These are phyloP conservation scores for Rhodotorula sp. DNA, from an alignment of 1,284 basidiomycete species.

Conservation along the genomic window DNA sequence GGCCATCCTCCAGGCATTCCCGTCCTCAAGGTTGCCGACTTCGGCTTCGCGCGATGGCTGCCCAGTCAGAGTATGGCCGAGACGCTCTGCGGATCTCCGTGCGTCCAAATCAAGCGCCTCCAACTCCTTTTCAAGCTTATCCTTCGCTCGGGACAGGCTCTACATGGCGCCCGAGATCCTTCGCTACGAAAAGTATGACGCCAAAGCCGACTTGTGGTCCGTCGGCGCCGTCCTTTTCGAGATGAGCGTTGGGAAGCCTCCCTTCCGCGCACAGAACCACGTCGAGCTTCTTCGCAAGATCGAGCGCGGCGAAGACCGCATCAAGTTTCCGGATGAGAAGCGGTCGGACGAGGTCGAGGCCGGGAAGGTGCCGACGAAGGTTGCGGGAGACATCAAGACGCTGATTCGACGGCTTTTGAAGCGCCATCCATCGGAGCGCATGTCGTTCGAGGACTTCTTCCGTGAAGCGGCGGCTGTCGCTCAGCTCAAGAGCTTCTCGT, in stretches of 20 bases:
- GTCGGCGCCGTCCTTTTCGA: conserved; percentile 96
- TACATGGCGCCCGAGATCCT: conserved; percentile 99
- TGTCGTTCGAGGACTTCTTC: conserved; percentile 92
- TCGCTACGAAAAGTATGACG: conserved; percentile 95
- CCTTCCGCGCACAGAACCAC: conserved; percentile 93
- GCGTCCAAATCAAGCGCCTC: conserved; percentile 49
- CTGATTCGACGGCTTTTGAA: conserved; percentile 81
- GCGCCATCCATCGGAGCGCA: conserved; percentile 77
- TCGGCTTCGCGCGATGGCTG: conserved; percentile 91
- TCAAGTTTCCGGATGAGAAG: conserved; percentile 87
- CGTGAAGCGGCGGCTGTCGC: conserved; percentile 53
- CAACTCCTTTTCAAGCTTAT: background rate
- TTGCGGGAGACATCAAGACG: conserved; percentile 81
- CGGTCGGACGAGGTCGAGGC: conserved; percentile 26
- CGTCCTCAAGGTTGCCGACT: conserved; percentile 94
- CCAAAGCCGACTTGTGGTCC: conserved; percentile 96
- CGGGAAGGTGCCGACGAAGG: conserved; percentile 47
- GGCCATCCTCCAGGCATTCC: conserved; percentile 90
- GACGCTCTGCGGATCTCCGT: conserved; percentile 96
- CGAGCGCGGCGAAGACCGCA: conserved; percentile 68
- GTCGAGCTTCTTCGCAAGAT: conserved; percentile 94
- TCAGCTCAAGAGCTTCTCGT: conserved; percentile 15
- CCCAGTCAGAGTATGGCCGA: conserved; percentile 93
- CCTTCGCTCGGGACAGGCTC: conserved; percentile 56
- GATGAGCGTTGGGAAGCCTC: conserved; percentile 88